Conservation (phyloP, 2,329 filamentous ascomycete species). For the Chaetothyriales sp. region DNA sequence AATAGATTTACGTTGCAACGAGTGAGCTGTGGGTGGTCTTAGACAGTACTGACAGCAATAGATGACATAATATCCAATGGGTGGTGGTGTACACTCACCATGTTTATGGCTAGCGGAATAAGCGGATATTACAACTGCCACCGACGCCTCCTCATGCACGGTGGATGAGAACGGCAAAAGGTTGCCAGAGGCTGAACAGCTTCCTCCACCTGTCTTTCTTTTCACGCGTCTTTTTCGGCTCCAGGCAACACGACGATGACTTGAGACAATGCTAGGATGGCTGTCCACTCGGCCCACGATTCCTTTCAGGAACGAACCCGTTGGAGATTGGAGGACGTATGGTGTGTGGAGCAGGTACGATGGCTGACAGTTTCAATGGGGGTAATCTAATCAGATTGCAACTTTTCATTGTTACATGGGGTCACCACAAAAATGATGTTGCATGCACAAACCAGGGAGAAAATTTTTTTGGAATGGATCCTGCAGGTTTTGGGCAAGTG, state of each 20-base stretch:
- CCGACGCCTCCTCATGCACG: neutral
- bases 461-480: neutral
- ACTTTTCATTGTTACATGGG: constrained; percentile 3
- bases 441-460: neutral
- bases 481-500: neutral
- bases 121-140: neutral
- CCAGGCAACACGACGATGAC: neutral
- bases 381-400: constrained; percentile 13
- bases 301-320: neutral
- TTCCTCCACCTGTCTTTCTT: neutral
- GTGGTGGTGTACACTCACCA: neutral
- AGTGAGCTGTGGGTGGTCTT: neutral
- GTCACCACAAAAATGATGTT: neutral
- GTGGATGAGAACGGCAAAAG: neutral
- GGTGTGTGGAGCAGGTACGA: neutral
- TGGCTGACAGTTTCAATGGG: constrained; percentile 3
- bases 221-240: neutral
- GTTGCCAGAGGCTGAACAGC: neutral
- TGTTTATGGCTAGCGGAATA: neutral
- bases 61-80: neutral
- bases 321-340: too few species aligned
- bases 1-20: neutral
- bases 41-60: neutral
- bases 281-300: neutral
- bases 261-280: neutral